A percentile compares a stretch with the other conserved stretches of the same genome.
Conservation (phyloP, 2,329 filamentous ascomycete species). For the Colletotrichum echinochloae region DNA sequence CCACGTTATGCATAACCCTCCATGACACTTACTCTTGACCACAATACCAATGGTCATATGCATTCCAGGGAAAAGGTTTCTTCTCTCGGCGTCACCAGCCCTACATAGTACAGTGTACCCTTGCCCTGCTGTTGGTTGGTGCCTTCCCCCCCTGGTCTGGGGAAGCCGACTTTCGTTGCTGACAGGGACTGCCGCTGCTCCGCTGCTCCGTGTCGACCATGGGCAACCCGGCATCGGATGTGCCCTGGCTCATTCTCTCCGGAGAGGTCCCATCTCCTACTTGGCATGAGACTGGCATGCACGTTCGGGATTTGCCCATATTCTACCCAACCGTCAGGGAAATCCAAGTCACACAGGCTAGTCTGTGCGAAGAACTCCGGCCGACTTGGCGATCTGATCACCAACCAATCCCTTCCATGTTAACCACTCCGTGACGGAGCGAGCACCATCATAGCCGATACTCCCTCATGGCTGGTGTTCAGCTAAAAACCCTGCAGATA, state of each 20-base stretch:
- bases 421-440: conserved; percentile 35
- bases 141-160: neutral
- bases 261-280: conserved; percentile 14
- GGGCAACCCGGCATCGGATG: conserved; percentile 39
- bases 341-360: conserved; percentile 41
- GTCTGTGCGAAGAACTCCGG: conserved; percentile 41
- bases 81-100: conserved; percentile 5
- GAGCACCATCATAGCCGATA: conserved; percentile 26
- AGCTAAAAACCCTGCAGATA: conserved; percentile 39
- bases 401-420: conserved; percentile 40
- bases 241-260: conserved; percentile 27
- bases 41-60: conserved; percentile 6
- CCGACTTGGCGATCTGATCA: conserved; percentile 43
- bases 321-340: conserved; percentile 40
- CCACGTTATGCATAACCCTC: conserved; percentile 25
- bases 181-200: conserved; percentile 39
- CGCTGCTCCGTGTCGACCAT: conserved; percentile 33
- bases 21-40: conserved; percentile 22
- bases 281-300: conserved; percentile 28
- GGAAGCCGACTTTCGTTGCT: conserved; percentile 26
- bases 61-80: conserved; percentile 19
- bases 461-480: conserved; percentile 22
- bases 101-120: neutral
- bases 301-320: conserved; percentile 40
- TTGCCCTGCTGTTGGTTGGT: neutral